Evolutionary conservation across 305 asterid species (phyloP).

Genomic region (Ajuga reptans): DNA sequence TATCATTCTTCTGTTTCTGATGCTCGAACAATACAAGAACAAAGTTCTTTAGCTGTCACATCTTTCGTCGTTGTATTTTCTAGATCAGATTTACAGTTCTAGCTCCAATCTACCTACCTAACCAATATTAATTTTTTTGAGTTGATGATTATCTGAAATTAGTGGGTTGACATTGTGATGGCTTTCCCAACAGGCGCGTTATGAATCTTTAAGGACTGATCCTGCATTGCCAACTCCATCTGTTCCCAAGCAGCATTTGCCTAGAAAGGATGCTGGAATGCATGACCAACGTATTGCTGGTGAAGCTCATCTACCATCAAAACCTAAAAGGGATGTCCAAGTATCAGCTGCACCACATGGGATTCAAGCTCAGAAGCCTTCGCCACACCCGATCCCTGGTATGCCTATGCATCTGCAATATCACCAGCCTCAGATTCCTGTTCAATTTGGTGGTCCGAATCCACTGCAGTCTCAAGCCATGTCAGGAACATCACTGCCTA

Average conservation of each 20-base stretch:
- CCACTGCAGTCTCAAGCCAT: slow-evolving; percentile 62
- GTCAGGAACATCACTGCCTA: slow-evolving; percentile 48
- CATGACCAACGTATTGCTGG: slow-evolving; percentile 39
- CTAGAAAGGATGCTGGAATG: slow-evolving; percentile 44
- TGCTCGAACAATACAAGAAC: not conserved
- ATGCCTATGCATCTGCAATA: slow-evolving; percentile 54
- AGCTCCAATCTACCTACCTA: not conserved
- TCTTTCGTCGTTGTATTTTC: not conserved
- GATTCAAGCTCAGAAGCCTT: slow-evolving; percentile 49
- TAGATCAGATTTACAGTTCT: not conserved
- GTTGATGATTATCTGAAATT: slow-evolving; percentile 15
- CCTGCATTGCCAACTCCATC: slow-evolving; percentile 45
- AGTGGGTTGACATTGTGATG: not conserved
- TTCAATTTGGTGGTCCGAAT: slow-evolving; percentile 63
- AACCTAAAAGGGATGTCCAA: slow-evolving; percentile 51
- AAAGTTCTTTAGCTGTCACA: not conserved
- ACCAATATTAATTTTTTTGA: not conserved
- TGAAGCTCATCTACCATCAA: slow-evolving; percentile 40
- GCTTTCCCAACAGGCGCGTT: slow-evolving; percentile 40
- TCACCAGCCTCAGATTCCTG: slow-evolving; percentile 49
- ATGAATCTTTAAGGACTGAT: slow-evolving; percentile 38
- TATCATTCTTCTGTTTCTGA: not conserved
- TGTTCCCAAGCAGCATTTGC: slow-evolving; percentile 47
- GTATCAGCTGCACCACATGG: slow-evolving; percentile 37
- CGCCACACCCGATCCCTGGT: slow-evolving; percentile 43